Base-by-base conservation (phyloP, 2,329 filamentous ascomycete genomes). In the Clarireedia paspali region DNA sequence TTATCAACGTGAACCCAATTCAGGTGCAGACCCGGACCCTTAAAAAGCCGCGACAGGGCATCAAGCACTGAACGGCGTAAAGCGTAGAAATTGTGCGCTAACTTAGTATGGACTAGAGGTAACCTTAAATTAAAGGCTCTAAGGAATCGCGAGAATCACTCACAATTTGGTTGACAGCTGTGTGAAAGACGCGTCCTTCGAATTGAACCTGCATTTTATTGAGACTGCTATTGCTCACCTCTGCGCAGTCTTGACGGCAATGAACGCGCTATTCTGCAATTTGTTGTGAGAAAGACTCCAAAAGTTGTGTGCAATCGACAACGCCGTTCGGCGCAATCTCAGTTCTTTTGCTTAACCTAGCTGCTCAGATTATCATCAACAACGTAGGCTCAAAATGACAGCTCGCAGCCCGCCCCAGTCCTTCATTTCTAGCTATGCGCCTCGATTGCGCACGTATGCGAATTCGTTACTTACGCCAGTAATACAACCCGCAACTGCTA, bases 401-500 rank as follows among this genome's bases (percentile, higher is more conserved):
- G 56, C 60, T 44, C 63, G 66, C 44, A 62, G 65, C 45, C 79
- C 80, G 63, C 90, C 91, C 48, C 89, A 96, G 75, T 89, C 91
- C 45, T 94, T 95, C 69, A 84, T 94, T 65, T 92, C 90, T 56
- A 91, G 87, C 69, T 96, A 95, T 74, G 90, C 92, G 72, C 89
- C 92, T 61, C 88, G 92, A 68, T 75, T 97, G 68, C 89, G 92
- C 70, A 83, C 85, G 62, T 96, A 95, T 75, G 89, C 87, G 71
- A 97, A 97, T 75, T 89, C 92, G 39, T 83, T 97, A 55, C 82
- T 96, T 59, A 89, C 89, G 24, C 91, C 92, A 38, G 84, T 94
- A 60, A 81, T 92, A 59, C 88, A 87, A 60, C 80, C 81, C 55
- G 84, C 83, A 60, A 79, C 85, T 63, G 77, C 77, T 56, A 79